Evolutionary conservation across 176 grass and related monocot species (phyloP).

Genomic region (Tillandsia fasciculata): DNA sequence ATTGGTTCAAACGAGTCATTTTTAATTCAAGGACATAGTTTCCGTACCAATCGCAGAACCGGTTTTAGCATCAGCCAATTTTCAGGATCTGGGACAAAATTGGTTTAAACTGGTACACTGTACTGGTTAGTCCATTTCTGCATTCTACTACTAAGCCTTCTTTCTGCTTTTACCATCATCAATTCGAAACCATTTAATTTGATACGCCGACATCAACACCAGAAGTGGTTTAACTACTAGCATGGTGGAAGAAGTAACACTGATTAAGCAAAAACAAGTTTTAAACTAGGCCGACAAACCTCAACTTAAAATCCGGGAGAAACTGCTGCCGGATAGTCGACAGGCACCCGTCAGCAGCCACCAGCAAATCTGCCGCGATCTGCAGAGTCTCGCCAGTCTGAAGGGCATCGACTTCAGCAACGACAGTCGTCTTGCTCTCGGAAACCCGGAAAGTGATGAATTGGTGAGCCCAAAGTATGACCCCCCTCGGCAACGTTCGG

Average conservation of each 20-base stretch:
- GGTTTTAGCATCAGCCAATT: no score
- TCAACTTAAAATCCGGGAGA: slow-evolving; percentile 60
- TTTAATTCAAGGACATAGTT: no score
- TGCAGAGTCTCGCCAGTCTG: slow-evolving; percentile 40
- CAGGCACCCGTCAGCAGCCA: slow-evolving; percentile 66
- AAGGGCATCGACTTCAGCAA: slow-evolving; percentile 34
- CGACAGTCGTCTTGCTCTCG: slow-evolving; percentile 23
- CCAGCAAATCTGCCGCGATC: slow-evolving; percentile 48
- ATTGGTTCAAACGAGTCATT: no score
- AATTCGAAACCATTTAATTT: no score
- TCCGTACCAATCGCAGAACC: no score
- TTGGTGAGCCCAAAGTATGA: slow-evolving; percentile 65
- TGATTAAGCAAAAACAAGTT: neutral
- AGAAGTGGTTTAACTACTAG: no score
- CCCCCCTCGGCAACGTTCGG: slow-evolving; percentile 40
- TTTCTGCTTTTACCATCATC: no score
- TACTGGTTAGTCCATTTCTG: no score
- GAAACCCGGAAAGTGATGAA: slow-evolving; percentile 53
- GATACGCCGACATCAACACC: no score
- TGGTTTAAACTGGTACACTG: no score
- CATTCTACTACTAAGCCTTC: no score
- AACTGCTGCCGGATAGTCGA: slow-evolving; percentile 59
- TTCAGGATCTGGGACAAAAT: no score
- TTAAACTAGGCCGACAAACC: slow-evolving; percentile 21
- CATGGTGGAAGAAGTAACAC: neutral